These are phyloP conservation scores for Phyllostachys edulis DNA, from an alignment of 176 grass and related monocot species.

Conservation along the genomic window DNA sequence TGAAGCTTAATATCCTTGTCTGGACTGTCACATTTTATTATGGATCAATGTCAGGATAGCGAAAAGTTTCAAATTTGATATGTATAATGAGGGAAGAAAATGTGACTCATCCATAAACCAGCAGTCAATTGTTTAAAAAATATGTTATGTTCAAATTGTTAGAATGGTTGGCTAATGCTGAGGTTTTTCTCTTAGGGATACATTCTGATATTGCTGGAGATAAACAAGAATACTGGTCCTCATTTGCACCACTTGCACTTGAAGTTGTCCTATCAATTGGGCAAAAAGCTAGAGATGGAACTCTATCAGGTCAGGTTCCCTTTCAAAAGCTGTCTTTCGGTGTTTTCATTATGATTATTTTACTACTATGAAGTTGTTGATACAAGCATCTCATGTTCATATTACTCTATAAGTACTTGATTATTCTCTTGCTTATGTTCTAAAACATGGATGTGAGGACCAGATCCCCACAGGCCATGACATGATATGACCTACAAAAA, in stretches of 20 bases:
- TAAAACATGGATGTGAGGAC: slow-evolving; percentile 22
- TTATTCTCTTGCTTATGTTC: background rate
- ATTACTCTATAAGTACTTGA: slow-evolving; percentile 15
- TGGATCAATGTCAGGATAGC: background rate
- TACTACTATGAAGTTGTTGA: slow-evolving; percentile 16
- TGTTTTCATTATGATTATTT: slow-evolving; percentile 12
- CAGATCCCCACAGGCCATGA: background rate
- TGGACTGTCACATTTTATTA: background rate
- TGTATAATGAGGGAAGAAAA: slow-evolving; percentile 2
- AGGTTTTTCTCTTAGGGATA: slow-evolving; percentile 53
- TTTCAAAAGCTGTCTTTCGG: slow-evolving; percentile 16
- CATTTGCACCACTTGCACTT: slow-evolving; percentile 70
- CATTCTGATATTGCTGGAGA: slow-evolving; percentile 84
- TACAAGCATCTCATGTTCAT: slow-evolving; percentile 6
- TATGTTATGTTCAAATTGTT: slow-evolving; percentile 14
- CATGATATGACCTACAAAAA: slow-evolving; percentile 10
- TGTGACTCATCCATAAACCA: background rate
- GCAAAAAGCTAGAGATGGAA: slow-evolving; percentile 75
- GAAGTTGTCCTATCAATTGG: slow-evolving; percentile 87
- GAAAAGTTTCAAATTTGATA: background rate
- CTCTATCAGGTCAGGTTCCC: slow-evolving; percentile 64
- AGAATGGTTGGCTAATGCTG: slow-evolving; percentile 23
- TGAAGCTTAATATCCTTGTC: slow-evolving; percentile 9
- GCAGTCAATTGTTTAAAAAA: background rate
- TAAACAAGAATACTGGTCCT: slow-evolving; percentile 86